Percentiles rank a stretch among this genome's conserved stretches.
phyloP scores from a whole-genome alignment of 75 land plant genomes.

The Gnetum montanum region DNA sequence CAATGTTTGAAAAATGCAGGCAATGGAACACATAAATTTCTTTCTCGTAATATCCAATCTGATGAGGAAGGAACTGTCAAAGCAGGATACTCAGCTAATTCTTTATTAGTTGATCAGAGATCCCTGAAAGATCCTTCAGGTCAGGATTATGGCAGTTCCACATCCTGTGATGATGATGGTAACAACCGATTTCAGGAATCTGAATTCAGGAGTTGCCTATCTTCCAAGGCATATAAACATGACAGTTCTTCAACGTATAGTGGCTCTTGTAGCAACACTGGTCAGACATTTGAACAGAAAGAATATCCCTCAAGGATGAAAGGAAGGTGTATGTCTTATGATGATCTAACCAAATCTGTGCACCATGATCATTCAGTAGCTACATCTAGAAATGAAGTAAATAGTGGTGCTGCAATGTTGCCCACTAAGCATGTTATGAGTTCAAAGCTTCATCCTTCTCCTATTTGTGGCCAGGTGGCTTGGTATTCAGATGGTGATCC shows the following conservation, averaged over 20 bases:
- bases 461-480: conserved; percentile 24
- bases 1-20: conserved; percentile 2
- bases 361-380: conserved; percentile 1
- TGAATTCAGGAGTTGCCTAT: neutral
- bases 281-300: neutral
- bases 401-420: conserved; percentile 11
- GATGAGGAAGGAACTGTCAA: conserved; percentile 7
- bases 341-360: conserved; percentile 11
- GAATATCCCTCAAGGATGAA: conserved; percentile 5
- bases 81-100: neutral
- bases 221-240: neutral
- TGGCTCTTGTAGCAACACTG: neutral
- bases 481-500: conserved; percentile 74
- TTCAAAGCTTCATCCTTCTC: conserved; percentile 17
- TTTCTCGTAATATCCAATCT: neutral
- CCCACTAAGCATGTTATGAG: conserved; percentile 32
- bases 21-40: conserved; percentile 1
- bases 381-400: conserved; percentile 12
- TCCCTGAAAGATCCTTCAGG: conserved; percentile 4
- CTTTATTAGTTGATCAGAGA: conserved; percentile 8
- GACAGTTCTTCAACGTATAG: conserved; percentile 4
- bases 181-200: neutral
- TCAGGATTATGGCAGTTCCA: conserved; percentile 11
- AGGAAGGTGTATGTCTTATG: conserved; percentile 9
- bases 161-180: neutral